A percentile compares a stretch with the other conserved stretches of the same genome.
Conservation (phyloP, 2,329 filamentous ascomycete genomes). For the Penicillium sp. region DNA sequence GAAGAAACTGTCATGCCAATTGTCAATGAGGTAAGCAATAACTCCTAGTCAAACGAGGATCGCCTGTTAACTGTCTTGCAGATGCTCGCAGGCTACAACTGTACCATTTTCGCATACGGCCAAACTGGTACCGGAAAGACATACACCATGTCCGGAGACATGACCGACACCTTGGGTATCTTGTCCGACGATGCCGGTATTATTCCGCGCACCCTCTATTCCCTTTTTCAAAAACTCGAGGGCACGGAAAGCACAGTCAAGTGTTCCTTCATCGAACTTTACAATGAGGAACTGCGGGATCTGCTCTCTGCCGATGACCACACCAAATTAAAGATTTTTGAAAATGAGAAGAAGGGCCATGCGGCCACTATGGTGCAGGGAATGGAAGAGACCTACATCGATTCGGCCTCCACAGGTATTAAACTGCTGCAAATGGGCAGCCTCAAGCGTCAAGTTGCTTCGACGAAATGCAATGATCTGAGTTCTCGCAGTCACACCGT, state of each 20-base stretch:
- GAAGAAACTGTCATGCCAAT: slow-evolving; percentile 95
- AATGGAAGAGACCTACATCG: slow-evolving; percentile 95
- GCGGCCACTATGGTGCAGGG: slow-evolving; percentile 85
- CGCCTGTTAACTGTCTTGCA: slow-evolving; percentile 36
- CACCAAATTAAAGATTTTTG: slow-evolving; percentile 90
- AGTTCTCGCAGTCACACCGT: slow-evolving; percentile 97
- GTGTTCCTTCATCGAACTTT: slow-evolving; percentile 97
- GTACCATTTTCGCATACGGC: slow-evolving; percentile 97
- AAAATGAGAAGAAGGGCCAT: slow-evolving; percentile 81
- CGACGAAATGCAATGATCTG: slow-evolving; percentile 98
- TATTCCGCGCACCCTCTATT: slow-evolving; percentile 84
- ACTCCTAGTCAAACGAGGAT: background rate
- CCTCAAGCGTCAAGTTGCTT: slow-evolving; percentile 93
- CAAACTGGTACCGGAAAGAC: slow-evolving; percentile 98
- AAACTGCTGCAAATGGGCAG: slow-evolving; percentile 85
- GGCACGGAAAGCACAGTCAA: slow-evolving; percentile 86
- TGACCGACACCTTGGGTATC: slow-evolving; percentile 80
- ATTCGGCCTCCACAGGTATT: slow-evolving; percentile 79
- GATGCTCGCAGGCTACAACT: slow-evolving; percentile 95
- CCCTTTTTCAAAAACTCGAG: slow-evolving; percentile 82
- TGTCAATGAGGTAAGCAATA: slow-evolving; percentile 73
- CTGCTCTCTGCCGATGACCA: slow-evolving; percentile 78
- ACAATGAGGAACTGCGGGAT: slow-evolving; percentile 95
- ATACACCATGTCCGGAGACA: slow-evolving; percentile 99
- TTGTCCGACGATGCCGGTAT: slow-evolving; percentile 91